Evolutionary conservation across 192 early-diverging fungal genomes (phyloP), one percentile per base, ranked within the genome.

Genomic region (Phlyctochytrium planicorne): DNA sequence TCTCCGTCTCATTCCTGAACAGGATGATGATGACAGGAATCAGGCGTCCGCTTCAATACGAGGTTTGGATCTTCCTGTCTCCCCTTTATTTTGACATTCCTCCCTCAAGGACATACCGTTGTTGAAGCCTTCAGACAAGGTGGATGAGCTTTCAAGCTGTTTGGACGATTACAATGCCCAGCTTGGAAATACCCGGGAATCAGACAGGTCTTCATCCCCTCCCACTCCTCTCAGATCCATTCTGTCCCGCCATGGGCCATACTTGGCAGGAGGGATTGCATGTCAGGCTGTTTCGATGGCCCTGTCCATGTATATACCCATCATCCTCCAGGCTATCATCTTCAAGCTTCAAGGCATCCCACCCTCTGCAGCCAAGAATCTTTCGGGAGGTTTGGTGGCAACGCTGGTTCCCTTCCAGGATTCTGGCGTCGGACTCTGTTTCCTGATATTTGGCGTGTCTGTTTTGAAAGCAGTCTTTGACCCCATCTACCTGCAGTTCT

Each of bases 401-500:
- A 6, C 40, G 40, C 20, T 47, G 40, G 40, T 47, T 14, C 40
- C 40, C 40, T 47, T 20, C 10, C 20, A 6, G 40, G 10, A 14
- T 47, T 6, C 10, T 6, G 40, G 40, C 40, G 40, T 47, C 40
- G 40, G 10, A 20, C 40, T 47, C 10, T 47, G 40, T 20, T 47
- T 47, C 20, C 10, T 76, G 83, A 82, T 71, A 78, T 87, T 66
- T 71, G 80, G 29, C 33, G 20, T 27, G 17, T 4, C 67, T 27
- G 31, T 68, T 24, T 12, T 24, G 4, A 14, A 17, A 25, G 30
- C n/a, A 4, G 34, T 60, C 30, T 3, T 35, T 16, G 16, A 10
- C 16, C 59, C 67, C 25, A n/a, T 50, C 30, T 24, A 23, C 17
- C 20, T 60, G 40, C 40, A 47, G 20, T 20, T 47, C 6, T 20